Base-by-base conservation (phyloP, 495 filamentous ascomycete species). In the Neurospora sp. region DNA sequence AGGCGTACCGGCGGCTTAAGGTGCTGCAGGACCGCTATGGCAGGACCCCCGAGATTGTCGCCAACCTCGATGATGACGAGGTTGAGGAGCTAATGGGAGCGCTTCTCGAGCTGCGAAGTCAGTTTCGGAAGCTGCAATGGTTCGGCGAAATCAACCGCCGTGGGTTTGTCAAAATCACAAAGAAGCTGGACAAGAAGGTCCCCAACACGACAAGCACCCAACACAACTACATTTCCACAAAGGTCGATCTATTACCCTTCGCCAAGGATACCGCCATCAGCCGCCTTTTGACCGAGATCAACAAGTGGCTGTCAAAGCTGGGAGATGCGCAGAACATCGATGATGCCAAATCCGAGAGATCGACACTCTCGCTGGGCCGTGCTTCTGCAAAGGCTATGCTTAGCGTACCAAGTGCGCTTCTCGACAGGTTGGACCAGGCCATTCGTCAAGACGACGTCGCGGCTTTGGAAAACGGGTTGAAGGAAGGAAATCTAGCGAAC, bases 151-250 rank as follows among this genome's bases (percentile, higher is more conserved):
- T 98, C 76, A 99, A 99, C 79, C 88, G 95, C 42, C 88, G 93
- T 73, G 96, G 96, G 0, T 99, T 99, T 78, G 87, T 96, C 77
- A 99, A 99, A 84, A 98, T 99, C 82, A 95, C 94, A 27, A 99
- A 98, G 85, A 99, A 99, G 82, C 85, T 97, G 27, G 94, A 97
- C 84, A 97, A 97, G 84, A 97, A 95, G 82, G 86, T 97, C 4
- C 87, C 89, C 9, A 86, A 88, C 1, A 86, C 89, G 72, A 66
- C 27, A 37, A 66, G 54, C 54, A 90, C 91, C 0, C 94, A 97
- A 82, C 88, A 92, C 75, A 87, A 88, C 44, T 98, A 97, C 77
- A 84, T 98, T 70, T 89, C 91, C 69, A 91, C 92, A 20, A 96
- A 96, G 84, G 95, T 99, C 39, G 92, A 96, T 75, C 90, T 91